Evolutionary conservation across 2,329 filamentous ascomycete genomes (phyloP), one percentile per base, ranked within the genome.

Genomic region (Ustulina deusta): DNA sequence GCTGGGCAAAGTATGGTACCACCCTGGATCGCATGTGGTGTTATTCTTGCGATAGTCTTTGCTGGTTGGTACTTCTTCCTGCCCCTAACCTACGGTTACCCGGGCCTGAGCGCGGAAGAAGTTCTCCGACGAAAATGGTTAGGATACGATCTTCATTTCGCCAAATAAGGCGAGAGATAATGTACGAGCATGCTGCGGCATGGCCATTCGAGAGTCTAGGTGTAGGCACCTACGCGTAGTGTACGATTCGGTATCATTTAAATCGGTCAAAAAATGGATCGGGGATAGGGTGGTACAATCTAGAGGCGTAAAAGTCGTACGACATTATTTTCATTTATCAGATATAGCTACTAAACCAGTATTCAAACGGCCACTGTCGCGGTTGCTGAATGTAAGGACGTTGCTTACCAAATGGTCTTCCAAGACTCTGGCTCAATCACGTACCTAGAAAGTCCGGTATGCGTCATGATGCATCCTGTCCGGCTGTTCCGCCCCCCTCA

Each of bases 81-180:
- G 71, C 96, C 96, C 22, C 83, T 99, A 77, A 99, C 96, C 1
- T 99, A 99, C 79, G 96, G 96, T 61, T 94, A 93, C 79, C 96
- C 96, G 4, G 95, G 95, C 38, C 86, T 99, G 76, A 88, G 85
- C 63, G 91, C 97, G 20, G 88, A 90, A 13, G 85, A 93, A 78
- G 92, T 99, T 34, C 82, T 91, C 70, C 87, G 90, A 70, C 90
- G 96, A 80, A 97, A 97, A 85, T 98, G 95, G 95, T 86, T 99
- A 72, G 92, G 93, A 71, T 99, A 98, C 79, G 96, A 99, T 80
- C 86, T 99, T 78, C 96, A 99, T 83, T 99, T 99, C 84, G 96
- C 96, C 67, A 99, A 99, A 88, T 99, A 91, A 83, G 34, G 38
- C 20, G 34, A 20, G 27, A 49, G 42, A 25, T 40, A 27, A 13